Evolutionary conservation across 192 early-diverging fungal genomes (phyloP).

Genomic region (Funneliformis geosporum): DNA sequence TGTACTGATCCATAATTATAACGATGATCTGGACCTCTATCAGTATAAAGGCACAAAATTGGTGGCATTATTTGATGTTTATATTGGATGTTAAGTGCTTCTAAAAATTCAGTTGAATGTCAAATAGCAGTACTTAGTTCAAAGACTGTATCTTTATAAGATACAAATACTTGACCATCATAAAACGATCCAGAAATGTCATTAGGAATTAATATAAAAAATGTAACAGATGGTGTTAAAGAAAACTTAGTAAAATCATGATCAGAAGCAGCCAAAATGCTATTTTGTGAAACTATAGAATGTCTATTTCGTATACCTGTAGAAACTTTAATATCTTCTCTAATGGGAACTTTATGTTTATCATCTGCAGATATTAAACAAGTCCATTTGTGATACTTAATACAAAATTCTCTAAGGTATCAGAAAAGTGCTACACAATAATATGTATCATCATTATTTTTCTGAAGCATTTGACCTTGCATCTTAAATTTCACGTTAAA

Average conservation of each 20-base stretch:
- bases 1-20: conserved; percentile 12
- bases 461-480: too few relatives aligned
- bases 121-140: not conserved
- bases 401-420: too few relatives aligned
- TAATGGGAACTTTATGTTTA: too few relatives aligned
- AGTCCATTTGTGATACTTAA: too few relatives aligned
- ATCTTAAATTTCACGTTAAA: too few relatives aligned
- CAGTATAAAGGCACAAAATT: conserved; percentile 1
- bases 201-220: conserved; percentile 9
- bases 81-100: not conserved
- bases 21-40: not conserved
- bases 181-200: not conserved
- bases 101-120: conserved; percentile 1
- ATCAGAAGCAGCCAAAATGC: not conserved
- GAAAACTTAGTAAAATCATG: not conserved
- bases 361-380: too few relatives aligned
- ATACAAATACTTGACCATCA: not conserved
- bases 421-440: too few relatives aligned
- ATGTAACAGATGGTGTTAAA: not conserved
- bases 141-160: not conserved
- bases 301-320: too few relatives aligned
- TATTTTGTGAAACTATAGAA: not conserved
- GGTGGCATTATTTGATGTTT: not conserved
- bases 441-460: too few relatives aligned
- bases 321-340: too few relatives aligned